phyloP scores from a whole-genome alignment of 352 stramenopile genomes.

The Phytophthora ramorum region DNA sequence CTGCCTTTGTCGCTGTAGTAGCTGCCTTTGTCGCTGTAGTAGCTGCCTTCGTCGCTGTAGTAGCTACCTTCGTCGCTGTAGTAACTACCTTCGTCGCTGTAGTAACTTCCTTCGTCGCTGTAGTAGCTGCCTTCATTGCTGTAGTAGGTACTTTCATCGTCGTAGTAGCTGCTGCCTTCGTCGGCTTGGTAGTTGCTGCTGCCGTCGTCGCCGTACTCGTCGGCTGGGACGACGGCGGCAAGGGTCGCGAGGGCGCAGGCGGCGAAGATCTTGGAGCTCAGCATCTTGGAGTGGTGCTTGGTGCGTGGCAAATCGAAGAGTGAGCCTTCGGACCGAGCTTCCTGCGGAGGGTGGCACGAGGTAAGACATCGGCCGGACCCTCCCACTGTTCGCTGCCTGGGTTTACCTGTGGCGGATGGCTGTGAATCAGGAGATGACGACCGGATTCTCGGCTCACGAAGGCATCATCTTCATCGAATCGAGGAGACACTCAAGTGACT shows the following conservation, averaged over 20 bases:
- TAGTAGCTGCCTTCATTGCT: not conserved
- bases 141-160: slow-evolving; percentile 7
- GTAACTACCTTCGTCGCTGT: not conserved
- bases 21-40: slow-evolving; percentile 5
- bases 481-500: slow-evolving; percentile 8
- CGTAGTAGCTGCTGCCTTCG: slow-evolving; percentile 7
- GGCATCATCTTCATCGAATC: not conserved
- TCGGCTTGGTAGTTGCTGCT: no score
- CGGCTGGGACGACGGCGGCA: slow-evolving; percentile 10
- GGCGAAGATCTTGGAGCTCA: slow-evolving; percentile 32
- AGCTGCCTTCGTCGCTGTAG: slow-evolving; percentile 1
- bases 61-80: slow-evolving; percentile 6
- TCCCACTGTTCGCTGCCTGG: slow-evolving; percentile 6
- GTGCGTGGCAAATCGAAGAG: slow-evolving; percentile 23
- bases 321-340: slow-evolving; percentile 3
- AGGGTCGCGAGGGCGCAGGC: slow-evolving; percentile 21
- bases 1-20: not conserved
- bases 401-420: not conserved
- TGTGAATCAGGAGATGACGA: slow-evolving; percentile 17
- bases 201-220: slow-evolving; percentile 5
- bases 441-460: slow-evolving; percentile 11
- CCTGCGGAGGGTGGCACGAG: not conserved
- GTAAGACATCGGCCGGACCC: not conserved
- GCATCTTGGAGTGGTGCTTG: slow-evolving; percentile 19
- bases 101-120: slow-evolving; percentile 4